phyloP scores from a whole-genome alignment of 2,329 filamentous ascomycete genomes.

The Taxawa tesnikishii region DNA sequence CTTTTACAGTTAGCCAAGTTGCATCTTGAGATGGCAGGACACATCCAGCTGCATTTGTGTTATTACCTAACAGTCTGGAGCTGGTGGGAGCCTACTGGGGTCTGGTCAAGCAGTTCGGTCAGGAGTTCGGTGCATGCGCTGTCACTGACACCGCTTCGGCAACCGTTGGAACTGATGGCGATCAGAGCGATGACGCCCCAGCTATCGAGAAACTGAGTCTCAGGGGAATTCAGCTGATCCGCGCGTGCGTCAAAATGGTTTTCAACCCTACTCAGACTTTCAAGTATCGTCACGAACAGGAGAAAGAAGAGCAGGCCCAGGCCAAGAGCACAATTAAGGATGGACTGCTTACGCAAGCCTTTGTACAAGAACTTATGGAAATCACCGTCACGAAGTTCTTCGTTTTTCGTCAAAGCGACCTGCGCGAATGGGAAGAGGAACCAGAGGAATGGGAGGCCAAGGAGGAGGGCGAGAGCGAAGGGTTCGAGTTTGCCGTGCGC shows the following conservation, averaged over 20 bases:
- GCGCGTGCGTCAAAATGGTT: slow-evolving; percentile 74
- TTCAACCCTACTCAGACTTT: slow-evolving; percentile 73
- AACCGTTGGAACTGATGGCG: slow-evolving; percentile 30
- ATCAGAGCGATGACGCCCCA: slow-evolving; percentile 31
- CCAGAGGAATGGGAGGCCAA: slow-evolving; percentile 91
- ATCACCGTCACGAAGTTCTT: slow-evolving; percentile 79
- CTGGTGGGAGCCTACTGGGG: slow-evolving; percentile 79
- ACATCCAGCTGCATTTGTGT: slow-evolving; percentile 72
- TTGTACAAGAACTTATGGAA: slow-evolving; percentile 73
- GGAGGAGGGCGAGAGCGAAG: slow-evolving; percentile 68
- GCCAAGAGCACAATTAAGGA: slow-evolving; percentile 59
- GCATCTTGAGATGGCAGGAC: slow-evolving; percentile 71
- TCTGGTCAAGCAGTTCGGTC: slow-evolving; percentile 63
- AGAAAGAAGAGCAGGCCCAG: slow-evolving; percentile 62
- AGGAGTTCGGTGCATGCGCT: slow-evolving; percentile 57
- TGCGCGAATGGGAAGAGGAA: slow-evolving; percentile 87
- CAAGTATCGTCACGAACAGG: slow-evolving; percentile 63
- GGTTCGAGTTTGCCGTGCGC: slow-evolving; percentile 84
- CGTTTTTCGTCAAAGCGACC: slow-evolving; percentile 70
- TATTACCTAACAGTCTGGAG: slow-evolving; percentile 66
- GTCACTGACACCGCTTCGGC: slow-evolving; percentile 21
- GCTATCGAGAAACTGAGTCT: slow-evolving; percentile 63
- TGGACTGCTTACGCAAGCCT: slow-evolving; percentile 61
- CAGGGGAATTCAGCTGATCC: slow-evolving; percentile 69
- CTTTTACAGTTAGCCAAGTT: slow-evolving; percentile 84